phyloP scores from a whole-genome alignment of 1,139 yeast genomes.

The Suhomyces maxii region DNA sequence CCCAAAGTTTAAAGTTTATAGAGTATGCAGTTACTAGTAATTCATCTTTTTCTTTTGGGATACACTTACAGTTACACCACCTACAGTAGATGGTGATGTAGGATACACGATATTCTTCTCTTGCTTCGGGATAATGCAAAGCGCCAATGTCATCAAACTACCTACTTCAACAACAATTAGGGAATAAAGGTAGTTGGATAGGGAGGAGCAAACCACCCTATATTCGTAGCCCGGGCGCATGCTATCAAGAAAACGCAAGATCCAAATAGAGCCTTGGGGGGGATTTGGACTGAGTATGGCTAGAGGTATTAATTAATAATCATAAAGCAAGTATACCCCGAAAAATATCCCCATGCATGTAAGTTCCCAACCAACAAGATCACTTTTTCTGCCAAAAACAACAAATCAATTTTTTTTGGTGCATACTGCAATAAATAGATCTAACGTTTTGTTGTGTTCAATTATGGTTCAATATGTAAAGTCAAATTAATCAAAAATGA shows the following conservation, averaged over 20 bases:
- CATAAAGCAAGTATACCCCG: not conserved
- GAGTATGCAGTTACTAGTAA: not conserved
- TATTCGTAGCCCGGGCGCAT: not conserved
- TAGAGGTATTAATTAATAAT: not conserved
- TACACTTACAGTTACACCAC: too few relatives aligned
- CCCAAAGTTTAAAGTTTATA: not conserved
- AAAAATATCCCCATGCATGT: not conserved
- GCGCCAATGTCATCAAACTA: not conserved
- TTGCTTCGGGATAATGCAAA: not conserved
- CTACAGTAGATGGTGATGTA: too few relatives aligned
- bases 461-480: too few relatives aligned
- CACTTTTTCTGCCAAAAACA: not conserved
- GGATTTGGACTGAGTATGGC: conserved; percentile 1
- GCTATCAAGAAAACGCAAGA: conserved; percentile 1
- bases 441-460: too few relatives aligned
- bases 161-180: not conserved
- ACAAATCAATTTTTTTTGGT: too few relatives aligned
- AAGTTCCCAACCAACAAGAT: not conserved
- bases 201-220: not conserved
- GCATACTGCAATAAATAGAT: too few relatives aligned
- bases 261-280: conserved; percentile 4
- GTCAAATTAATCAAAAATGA: too few relatives aligned
- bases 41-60: too few relatives aligned
- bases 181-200: not conserved
- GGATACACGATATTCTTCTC: not conserved